Conservation (phyloP, 2,329 filamentous ascomycete genomes). For the Penicillium brevicompactum region DNA sequence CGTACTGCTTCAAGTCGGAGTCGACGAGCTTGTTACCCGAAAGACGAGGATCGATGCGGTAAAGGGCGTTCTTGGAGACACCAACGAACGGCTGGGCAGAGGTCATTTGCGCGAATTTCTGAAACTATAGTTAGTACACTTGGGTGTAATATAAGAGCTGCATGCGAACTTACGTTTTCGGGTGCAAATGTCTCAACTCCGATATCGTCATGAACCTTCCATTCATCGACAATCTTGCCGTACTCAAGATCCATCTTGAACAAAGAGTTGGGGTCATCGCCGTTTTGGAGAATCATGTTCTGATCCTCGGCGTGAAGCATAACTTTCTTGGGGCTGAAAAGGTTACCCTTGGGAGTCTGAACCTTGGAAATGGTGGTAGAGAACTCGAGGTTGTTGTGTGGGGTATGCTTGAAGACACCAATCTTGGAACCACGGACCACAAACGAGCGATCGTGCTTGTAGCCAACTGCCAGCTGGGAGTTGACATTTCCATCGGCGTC, state of each 20-base stretch:
- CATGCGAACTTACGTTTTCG: slow-evolving; percentile 64
- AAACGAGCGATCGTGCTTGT: slow-evolving; percentile 95
- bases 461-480: slow-evolving; percentile 91
- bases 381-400: slow-evolving; percentile 90
- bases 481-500: slow-evolving; percentile 83
- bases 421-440: slow-evolving; percentile 98
- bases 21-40: slow-evolving; percentile 92
- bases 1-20: slow-evolving; percentile 90
- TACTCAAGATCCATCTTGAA: slow-evolving; percentile 98
- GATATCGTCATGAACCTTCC: slow-evolving; percentile 97
- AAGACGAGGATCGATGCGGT: slow-evolving; percentile 88
- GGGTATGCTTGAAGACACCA: slow-evolving; percentile 95
- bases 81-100: slow-evolving; percentile 93
- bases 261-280: slow-evolving; percentile 79
- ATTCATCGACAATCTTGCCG: slow-evolving; percentile 97
- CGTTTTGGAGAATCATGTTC: slow-evolving; percentile 86
- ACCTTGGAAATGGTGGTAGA: slow-evolving; percentile 97
- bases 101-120: slow-evolving; percentile 97
- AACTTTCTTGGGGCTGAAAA: slow-evolving; percentile 94
- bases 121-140: slow-evolving; percentile 26
- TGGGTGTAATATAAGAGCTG: background rate
- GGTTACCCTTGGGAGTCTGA: slow-evolving; percentile 79
- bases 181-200: slow-evolving; percentile 89
- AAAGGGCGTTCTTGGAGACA: slow-evolving; percentile 88
- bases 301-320: slow-evolving; percentile 92